These are phyloP conservation scores for Adansonia digitata DNA, from an alignment of 345 rosid genomes.

Conservation along the genomic window DNA sequence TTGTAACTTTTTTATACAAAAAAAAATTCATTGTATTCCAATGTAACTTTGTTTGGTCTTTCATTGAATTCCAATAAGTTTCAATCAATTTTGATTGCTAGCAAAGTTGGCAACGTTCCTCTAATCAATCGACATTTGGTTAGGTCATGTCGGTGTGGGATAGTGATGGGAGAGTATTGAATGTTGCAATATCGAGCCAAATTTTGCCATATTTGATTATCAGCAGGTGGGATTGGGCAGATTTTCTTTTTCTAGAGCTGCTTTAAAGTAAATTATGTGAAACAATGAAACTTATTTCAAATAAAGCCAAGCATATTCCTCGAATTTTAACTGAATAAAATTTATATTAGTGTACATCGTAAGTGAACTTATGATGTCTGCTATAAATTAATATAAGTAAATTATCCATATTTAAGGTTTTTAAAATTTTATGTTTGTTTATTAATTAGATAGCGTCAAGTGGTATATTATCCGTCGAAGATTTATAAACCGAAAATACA, in stretches of 20 bases:
- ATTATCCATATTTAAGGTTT: neutral
- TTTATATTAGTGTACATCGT: too few relatives aligned
- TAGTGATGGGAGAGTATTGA: slow-evolving; percentile 15
- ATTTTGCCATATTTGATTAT: slow-evolving; percentile 13
- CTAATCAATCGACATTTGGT: neutral
- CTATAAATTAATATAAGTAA: too few relatives aligned
- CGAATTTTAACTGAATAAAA: too few relatives aligned
- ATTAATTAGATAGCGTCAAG: neutral
- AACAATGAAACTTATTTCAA: neutral
- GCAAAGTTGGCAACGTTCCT: neutral
- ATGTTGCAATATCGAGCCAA: slow-evolving; percentile 1
- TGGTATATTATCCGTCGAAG: neutral
- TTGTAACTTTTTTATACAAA: too few relatives aligned
- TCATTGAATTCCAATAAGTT: neutral
- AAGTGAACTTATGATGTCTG: too few relatives aligned
- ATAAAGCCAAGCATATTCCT: neutral
- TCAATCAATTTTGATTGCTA: neutral
- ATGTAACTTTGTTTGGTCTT: neutral
- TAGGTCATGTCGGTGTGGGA: slow-evolving; percentile 21
- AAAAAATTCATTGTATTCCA: neutral
- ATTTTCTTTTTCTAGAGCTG: neutral
- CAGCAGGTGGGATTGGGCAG: neutral
- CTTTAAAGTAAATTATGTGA: neutral
- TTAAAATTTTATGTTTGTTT: too few relatives aligned
- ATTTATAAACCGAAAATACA: too few relatives aligned